These are phyloP conservation scores for Podospora pseudoanserina DNA, from an alignment of 495 filamentous ascomycete genomes.

Conservation along the genomic window DNA sequence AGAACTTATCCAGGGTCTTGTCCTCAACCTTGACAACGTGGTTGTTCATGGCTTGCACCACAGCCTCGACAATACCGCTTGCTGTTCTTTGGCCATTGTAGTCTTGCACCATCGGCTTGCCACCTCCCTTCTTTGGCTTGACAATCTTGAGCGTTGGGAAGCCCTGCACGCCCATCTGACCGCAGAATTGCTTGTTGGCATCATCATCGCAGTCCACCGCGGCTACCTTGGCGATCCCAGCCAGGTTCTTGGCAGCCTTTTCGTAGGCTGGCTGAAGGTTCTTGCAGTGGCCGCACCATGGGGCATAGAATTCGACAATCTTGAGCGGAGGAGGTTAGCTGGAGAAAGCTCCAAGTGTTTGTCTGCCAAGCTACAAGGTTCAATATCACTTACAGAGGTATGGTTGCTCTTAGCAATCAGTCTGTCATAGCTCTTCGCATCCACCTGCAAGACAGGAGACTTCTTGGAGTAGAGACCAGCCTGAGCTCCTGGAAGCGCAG, in stretches of 20 bases:
- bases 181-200: conserved; percentile 84
- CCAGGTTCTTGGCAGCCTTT: conserved; percentile 82
- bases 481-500: conserved; percentile 56
- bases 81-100: conserved; percentile 81
- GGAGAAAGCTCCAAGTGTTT: background rate
- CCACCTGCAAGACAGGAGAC: conserved; percentile 82
- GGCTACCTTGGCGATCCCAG: conserved; percentile 87
- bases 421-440: conserved; percentile 76
- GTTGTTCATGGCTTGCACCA: conserved; percentile 85
- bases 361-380: background rate
- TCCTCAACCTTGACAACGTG: conserved; percentile 85
- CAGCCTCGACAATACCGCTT: conserved; percentile 81
- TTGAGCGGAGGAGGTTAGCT: conserved; percentile 17
- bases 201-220: conserved; percentile 97
- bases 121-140: conserved; percentile 67
- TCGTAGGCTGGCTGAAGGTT: conserved; percentile 95
- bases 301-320: conserved; percentile 82
- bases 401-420: conserved; percentile 86
- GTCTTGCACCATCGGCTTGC: conserved; percentile 84
- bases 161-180: conserved; percentile 83
- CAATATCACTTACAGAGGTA: conserved; percentile 66
- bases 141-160: conserved; percentile 97
- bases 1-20: conserved; percentile 72
- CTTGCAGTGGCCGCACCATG: conserved; percentile 95
- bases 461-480: conserved; percentile 80